Percentiles rank a stretch among this genome's conserved stretches.
Conservation (phyloP, 192 early-diverging fungal genomes). For the Podila epicladia region DNA sequence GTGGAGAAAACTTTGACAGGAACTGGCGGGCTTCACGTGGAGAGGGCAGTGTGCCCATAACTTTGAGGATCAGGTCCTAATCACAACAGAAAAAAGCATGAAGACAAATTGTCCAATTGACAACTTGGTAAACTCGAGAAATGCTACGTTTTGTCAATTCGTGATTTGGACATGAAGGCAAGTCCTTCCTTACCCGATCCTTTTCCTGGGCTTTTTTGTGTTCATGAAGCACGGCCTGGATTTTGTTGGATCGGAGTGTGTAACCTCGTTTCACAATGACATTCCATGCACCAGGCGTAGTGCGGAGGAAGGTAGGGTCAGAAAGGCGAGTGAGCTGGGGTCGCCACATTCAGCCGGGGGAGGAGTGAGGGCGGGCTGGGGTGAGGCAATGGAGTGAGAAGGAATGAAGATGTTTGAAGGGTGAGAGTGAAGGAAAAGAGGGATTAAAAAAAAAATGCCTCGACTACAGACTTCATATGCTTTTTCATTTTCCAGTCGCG, state of each 20-base stretch:
- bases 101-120: too few species aligned
- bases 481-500: too few species aligned
- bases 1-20: conserved; percentile 59
- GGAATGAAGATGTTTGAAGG: neutral
- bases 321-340: conserved; percentile 16
- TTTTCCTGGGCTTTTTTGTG: conserved; percentile 32
- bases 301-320: neutral
- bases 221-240: conserved; percentile 26
- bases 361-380: neutral
- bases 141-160: neutral
- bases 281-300: neutral
- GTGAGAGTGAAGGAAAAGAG: neutral
- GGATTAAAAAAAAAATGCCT: neutral
- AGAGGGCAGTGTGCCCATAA: conserved; percentile 68
- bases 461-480: neutral
- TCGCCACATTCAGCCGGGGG: conserved; percentile 29
- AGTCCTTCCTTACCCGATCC: conserved; percentile 34
- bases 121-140: neutral
- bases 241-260: conserved; percentile 31
- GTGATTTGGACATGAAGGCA: neutral
- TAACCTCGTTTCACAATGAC: conserved; percentile 10
- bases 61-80: conserved; percentile 69
- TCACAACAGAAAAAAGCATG: too few species aligned
- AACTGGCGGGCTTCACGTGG: conserved; percentile 73
- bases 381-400: conserved; percentile 5